Percentiles rank a stretch among this genome's conserved stretches.
phyloP scores from a whole-genome alignment of 306 rosid genomes.

The Vicia faba region DNA sequence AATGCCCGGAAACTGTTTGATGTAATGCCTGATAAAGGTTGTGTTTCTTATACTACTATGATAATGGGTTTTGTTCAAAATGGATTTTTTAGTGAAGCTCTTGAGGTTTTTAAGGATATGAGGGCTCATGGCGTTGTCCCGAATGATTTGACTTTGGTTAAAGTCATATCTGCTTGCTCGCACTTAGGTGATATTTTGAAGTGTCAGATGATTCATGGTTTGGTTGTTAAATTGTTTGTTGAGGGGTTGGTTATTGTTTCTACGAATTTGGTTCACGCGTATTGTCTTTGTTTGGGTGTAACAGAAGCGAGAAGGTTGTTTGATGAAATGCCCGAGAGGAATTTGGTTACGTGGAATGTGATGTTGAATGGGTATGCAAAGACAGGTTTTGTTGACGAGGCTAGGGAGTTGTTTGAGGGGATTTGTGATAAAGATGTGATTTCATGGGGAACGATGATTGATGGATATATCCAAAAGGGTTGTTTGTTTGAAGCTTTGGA shows the following conservation, averaged over 20 bases:
- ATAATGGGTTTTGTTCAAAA: slow-evolving; percentile 74
- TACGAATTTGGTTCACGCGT: slow-evolving; percentile 77
- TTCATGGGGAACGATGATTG: slow-evolving; percentile 91
- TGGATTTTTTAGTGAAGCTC: slow-evolving; percentile 61
- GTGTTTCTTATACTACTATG: slow-evolving; percentile 86
- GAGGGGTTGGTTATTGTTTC: slow-evolving; percentile 59
- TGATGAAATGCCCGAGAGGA: slow-evolving; percentile 64
- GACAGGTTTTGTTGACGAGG: slow-evolving; percentile 56
- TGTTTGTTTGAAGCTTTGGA: slow-evolving; percentile 64
- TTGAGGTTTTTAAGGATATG: slow-evolving; percentile 76
- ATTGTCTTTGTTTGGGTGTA: slow-evolving; percentile 65
- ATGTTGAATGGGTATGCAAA: slow-evolving; percentile 85
- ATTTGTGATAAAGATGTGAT: slow-evolving; percentile 67
- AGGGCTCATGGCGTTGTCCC: slow-evolving; percentile 58
- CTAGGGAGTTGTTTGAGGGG: slow-evolving; percentile 70
- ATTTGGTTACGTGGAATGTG: slow-evolving; percentile 80
- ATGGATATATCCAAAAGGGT: slow-evolving; percentile 66
- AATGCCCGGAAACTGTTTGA: slow-evolving; percentile 73
- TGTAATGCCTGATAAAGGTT: slow-evolving; percentile 61
- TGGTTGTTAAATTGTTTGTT: slow-evolving; percentile 56
- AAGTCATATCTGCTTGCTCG: slow-evolving; percentile 63
- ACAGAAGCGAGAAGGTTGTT: slow-evolving; percentile 66
- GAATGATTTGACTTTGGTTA: slow-evolving; percentile 67
- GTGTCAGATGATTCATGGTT: slow-evolving; percentile 64
- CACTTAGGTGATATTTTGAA: slow-evolving; percentile 64